Evolutionary conservation across 164 flowering plant genomes (phyloP), one percentile per base, ranked within the genome.

Genomic region (Stephania cephalantha): DNA sequence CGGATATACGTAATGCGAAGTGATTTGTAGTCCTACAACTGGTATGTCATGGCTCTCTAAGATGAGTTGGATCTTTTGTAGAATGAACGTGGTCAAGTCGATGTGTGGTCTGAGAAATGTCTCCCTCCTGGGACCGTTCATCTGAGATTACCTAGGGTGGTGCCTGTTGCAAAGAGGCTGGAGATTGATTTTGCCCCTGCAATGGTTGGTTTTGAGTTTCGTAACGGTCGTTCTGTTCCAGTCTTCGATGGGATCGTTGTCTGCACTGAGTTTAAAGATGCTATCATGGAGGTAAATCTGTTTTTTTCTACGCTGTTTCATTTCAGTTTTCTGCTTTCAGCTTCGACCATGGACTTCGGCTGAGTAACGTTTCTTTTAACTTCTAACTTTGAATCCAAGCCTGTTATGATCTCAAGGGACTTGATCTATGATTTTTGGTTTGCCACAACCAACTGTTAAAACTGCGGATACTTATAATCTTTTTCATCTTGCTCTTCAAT

Each of bases 81-180:
- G 99, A 93, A 95, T 78, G 98, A 93, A 74, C 94, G 95, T 50
- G 99, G 99, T 71, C 93, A 87, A 83, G 98, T 95, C 79, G 99
- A 95, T 72, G 97, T 90, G 35, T 95, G 98, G 99, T 91, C 96
- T 52, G 97, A 93, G 82, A 95, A 93, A 84, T 91, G 99, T 81
- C 95, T 95, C 53, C 99, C 99, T 25, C 96, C 85, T 30, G 99
- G 99, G 22, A 95, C 99, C 12, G 88, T 90, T 74, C 99, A 95
- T 84, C 82, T 95, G 84, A 86, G 91, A 75, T 76, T 90, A 55
- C 96, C 99, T 50, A 85, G 95, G 83, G 75, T 87, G 63, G 88
- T 82, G 71, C 71, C 84, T 69, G 85, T 95, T 72, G 98, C 89
- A 42, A 90, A 91, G 85, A 90, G 89, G 82, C 88, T 95, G 65